Evolutionary conservation across 2,329 filamentous ascomycete genomes (phyloP).

Genomic region (Fusarium newnesense): DNA sequence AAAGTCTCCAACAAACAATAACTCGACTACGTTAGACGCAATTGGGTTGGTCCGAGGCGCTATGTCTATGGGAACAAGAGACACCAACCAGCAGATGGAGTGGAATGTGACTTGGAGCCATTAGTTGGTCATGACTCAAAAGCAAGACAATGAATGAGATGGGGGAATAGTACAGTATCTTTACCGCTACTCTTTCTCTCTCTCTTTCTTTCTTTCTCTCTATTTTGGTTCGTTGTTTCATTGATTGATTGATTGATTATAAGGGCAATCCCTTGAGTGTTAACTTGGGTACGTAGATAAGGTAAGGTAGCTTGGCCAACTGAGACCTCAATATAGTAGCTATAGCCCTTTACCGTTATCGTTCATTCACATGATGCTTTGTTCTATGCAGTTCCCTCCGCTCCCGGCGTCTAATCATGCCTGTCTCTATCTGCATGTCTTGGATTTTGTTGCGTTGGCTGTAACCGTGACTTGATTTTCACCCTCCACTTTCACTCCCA

Average conservation of each 20-base stretch:
- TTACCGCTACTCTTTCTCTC: constrained; percentile 15
- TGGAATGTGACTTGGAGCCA: constrained; percentile 42
- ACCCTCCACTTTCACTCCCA: constrained; percentile 14
- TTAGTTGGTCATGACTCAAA: constrained; percentile 41
- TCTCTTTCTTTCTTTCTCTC: neutral
- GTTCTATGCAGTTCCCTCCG: constrained; percentile 34
- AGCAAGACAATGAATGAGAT: constrained; percentile 36
- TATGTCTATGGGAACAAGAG: constrained; percentile 31
- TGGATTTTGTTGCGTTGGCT: constrained; percentile 39
- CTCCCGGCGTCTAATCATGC: constrained; percentile 36
- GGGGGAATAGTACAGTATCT: neutral
- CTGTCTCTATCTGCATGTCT: constrained; percentile 33
- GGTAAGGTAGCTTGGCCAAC: neutral
- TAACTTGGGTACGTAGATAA: neutral
- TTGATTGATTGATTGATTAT: neutral
- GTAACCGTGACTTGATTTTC: constrained; percentile 6
- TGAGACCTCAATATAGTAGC: neutral
- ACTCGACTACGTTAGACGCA: constrained; percentile 32
- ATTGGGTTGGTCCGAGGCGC: constrained; percentile 35
- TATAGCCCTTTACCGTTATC: neutral
- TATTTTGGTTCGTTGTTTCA: constrained; percentile 1
- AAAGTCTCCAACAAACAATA: neutral
- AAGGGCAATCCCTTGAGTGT: neutral
- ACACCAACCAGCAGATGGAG: constrained; percentile 26
- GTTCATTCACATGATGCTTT: constrained; percentile 41